Conservation (phyloP, 805 yeast genomes). For the Clavispora phyllophila region DNA sequence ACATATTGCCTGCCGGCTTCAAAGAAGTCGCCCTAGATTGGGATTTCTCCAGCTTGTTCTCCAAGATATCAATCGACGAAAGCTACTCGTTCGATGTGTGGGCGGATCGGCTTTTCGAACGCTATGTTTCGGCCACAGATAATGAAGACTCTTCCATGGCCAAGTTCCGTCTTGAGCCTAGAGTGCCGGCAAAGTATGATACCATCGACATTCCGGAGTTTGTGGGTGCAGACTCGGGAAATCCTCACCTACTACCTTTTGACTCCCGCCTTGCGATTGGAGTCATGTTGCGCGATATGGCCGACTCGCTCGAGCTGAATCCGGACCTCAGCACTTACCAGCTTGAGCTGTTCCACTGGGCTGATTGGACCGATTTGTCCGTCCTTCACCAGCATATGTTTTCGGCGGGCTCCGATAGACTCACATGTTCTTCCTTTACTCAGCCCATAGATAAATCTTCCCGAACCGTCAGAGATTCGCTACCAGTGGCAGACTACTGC, state of each 20-base stretch:
- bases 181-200: not conserved
- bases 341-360: slow-evolving; percentile 4
- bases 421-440: not conserved
- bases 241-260: slow-evolving; percentile 5
- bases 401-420: not conserved
- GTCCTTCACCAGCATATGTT: not conserved
- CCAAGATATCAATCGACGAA: not conserved
- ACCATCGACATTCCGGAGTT: not conserved
- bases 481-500: slow-evolving; percentile 16
- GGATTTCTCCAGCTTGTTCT: not conserved
- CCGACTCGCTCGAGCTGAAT: not conserved
- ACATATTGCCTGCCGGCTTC: not conserved
- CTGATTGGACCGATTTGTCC: slow-evolving; percentile 4
- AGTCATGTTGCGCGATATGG: not conserved
- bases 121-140: not conserved
- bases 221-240: slow-evolving; percentile 1
- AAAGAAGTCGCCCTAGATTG: not conserved
- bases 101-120: slow-evolving; percentile 6
- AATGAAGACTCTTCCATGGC: slow-evolving; percentile 1
- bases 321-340: not conserved
- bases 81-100: slow-evolving; percentile 8
- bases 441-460: not conserved
- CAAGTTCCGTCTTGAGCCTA: slow-evolving; percentile 1
- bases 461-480: not conserved
- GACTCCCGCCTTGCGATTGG: slow-evolving; percentile 3